Base-by-base conservation (phyloP, 208 protist genomes). In the Leishmania amazonensis region DNA sequence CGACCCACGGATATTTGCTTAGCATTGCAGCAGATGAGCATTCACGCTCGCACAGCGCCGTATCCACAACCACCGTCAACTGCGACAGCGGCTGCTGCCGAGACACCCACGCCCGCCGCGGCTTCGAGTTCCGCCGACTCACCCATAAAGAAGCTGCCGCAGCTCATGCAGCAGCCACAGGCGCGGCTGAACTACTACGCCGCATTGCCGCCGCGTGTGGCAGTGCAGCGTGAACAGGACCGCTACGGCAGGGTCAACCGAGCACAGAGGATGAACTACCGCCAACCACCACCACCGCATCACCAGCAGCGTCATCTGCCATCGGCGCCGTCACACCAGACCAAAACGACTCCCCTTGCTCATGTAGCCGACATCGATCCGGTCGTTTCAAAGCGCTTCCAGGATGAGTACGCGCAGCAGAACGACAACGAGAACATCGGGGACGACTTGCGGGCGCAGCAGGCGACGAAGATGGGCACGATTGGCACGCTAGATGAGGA, bases 401-500 rank as follows among this genome's bases (percentile, higher is more conserved):
- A 90, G 76, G 71, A 70, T 9, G 85, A 88, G 78, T 95, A 97
- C 86, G 90, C 86, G 21, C 74, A 83, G n/a, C 88, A 95, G 71
- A 76, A 89, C 13, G 88, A 93, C 31, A 76, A 81, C 1, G 87
- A 90, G 11, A 72, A 51, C 54, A 64, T 81, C 42, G 76, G 72
- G 31, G 87, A 88, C 0, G 83, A 88, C 42, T 84, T 93, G 17
- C 85, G 85, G 74, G 72, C 49, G 45, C 90, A 94, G 79, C 82
- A 77, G 45, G 62, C 76, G 19, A 85, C 84, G 5, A 68, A 79
- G 21, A 35, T 75, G 28, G 89, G 87, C 75, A 86, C 86, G 62
- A 75, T 88, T 8, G 92, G 88, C 60, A 90, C 87, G 9, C 85
- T 97, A 58, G 91, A 97, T 75, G 81, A 94, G 57, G 85, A 87